phyloP scores from a whole-genome alignment of 805 yeast species.

The Diddensiella santjacobensis region DNA sequence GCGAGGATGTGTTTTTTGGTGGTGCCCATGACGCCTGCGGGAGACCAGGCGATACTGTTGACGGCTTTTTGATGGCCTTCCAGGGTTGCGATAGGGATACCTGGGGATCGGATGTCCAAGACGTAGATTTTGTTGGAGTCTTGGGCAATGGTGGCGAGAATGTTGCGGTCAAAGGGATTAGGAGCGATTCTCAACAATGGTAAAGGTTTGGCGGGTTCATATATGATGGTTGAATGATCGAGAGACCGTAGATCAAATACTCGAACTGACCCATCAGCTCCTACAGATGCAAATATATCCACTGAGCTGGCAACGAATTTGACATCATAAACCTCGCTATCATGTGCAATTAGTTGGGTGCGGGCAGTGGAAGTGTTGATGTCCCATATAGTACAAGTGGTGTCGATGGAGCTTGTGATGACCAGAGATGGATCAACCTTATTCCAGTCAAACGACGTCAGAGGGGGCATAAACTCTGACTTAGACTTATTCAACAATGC shows the following conservation, averaged over 20 bases:
- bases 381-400: slow-evolving; percentile 98
- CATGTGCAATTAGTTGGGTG: slow-evolving; percentile 95
- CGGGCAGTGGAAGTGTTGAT: slow-evolving; percentile 63
- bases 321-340: slow-evolving; percentile 90
- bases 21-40: slow-evolving; percentile 33
- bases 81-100: slow-evolving; percentile 67
- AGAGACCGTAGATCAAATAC: slow-evolving; percentile 84
- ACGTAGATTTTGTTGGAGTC: slow-evolving; percentile 62
- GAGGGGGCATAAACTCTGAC: slow-evolving; percentile 64
- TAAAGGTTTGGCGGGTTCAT: slow-evolving; percentile 52
- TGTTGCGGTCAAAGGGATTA: slow-evolving; percentile 74
- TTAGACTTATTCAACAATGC: slow-evolving; percentile 41
- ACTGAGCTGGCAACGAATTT: slow-evolving; percentile 71
- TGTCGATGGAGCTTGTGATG: slow-evolving; percentile 86
- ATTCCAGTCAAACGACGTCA: slow-evolving; percentile 95
- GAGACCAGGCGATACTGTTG: slow-evolving; percentile 83
- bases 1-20: slow-evolving; percentile 54
- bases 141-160: slow-evolving; percentile 77
- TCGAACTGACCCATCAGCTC: slow-evolving; percentile 92
- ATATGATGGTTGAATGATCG: slow-evolving; percentile 92
- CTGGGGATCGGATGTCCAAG: slow-evolving; percentile 85
- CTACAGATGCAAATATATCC: slow-evolving; percentile 83
- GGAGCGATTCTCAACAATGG: slow-evolving; percentile 77
- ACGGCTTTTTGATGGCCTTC: slow-evolving; percentile 66
- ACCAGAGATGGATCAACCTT: slow-evolving; percentile 60